Conservation (phyloP, 148 eudicot genomes). For the Dianthus caryophyllus region DNA sequence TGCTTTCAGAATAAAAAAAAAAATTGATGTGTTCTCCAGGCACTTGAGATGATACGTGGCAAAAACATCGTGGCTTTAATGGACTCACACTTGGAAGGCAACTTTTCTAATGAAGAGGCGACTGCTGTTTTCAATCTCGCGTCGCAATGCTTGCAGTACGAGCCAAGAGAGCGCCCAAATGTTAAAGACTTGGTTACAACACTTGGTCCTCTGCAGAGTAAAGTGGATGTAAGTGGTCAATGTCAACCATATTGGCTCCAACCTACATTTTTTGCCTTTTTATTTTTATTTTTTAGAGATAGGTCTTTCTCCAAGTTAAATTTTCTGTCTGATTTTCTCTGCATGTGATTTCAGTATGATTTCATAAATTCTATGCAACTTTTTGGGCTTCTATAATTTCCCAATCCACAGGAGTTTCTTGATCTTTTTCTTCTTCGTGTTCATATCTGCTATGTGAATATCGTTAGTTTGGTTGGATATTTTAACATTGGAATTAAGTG, state of each 20-base stretch:
- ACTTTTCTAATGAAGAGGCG: slow-evolving; percentile 84
- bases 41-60: slow-evolving; percentile 93
- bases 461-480: not conserved
- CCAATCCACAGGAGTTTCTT: not conserved
- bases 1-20: slow-evolving; percentile 3
- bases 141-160: slow-evolving; percentile 83
- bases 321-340: not conserved
- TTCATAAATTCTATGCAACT: not conserved
- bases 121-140: slow-evolving; percentile 80
- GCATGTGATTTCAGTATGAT: not conserved
- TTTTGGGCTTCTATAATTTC: not conserved
- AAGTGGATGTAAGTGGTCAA: slow-evolving; percentile 51
- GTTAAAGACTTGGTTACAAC: slow-evolving; percentile 60
- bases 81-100: slow-evolving; percentile 97
- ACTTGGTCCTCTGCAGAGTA: slow-evolving; percentile 64
- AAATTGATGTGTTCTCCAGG: slow-evolving; percentile 47
- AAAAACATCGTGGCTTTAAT: slow-evolving; percentile 63
- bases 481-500: not conserved
- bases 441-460: not conserved
- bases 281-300: not conserved
- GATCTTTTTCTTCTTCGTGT: slow-evolving; percentile 1
- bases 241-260: not conserved
- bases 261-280: not conserved
- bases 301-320: not conserved
- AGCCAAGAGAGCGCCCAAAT: slow-evolving; percentile 86